phyloP scores from a whole-genome alignment of 2,329 filamentous ascomycete genomes.

The Xylariaceae sp. region DNA sequence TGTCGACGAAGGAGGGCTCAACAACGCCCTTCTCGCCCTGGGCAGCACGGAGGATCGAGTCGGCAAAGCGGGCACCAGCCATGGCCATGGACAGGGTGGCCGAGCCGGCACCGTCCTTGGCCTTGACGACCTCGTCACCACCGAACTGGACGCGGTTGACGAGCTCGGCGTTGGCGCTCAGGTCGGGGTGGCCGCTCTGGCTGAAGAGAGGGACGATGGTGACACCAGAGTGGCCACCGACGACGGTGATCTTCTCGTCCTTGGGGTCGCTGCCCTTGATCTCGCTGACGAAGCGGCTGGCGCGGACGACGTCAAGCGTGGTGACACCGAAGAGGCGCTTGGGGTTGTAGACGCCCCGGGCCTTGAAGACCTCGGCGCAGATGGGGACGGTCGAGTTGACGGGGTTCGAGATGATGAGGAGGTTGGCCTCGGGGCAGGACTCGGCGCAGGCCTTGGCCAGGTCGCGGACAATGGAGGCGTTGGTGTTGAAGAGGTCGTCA shows the following conservation, averaged over 20 bases:
- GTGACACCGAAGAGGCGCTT: conserved; percentile 99
- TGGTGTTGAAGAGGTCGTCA: conserved; percentile 99
- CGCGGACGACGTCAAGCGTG: conserved; percentile 96
- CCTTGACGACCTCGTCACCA: conserved; percentile 98
- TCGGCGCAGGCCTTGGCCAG: conserved; percentile 92
- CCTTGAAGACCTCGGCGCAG: conserved; percentile 94
- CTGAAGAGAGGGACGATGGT: conserved; percentile 98
- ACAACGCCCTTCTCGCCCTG: conserved; percentile 91
- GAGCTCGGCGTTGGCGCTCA: conserved; percentile 70
- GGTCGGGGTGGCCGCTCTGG: conserved; percentile 81
- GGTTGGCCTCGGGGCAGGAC: conserved; percentile 81
- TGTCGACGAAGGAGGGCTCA: conserved; percentile 96
- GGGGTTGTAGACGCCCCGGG: conserved; percentile 92
- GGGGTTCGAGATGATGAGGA: conserved; percentile 97
- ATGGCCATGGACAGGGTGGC: conserved; percentile 99
- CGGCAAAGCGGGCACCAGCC: conserved; percentile 77
- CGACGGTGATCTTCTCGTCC: conserved; percentile 89
- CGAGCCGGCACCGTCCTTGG: conserved; percentile 95
- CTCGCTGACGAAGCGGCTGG: conserved; percentile 94
- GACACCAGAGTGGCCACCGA: conserved; percentile 94
- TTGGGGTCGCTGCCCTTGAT: conserved; percentile 84
- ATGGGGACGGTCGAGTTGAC: conserved; percentile 99
- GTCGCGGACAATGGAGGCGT: conserved; percentile 98
- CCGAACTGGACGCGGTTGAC: conserved; percentile 96
- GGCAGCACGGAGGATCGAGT: conserved; percentile 85